Evolutionary conservation across 768 basidiomycete species (phyloP), one percentile per base, ranked within the genome.

Genomic region (Boletus tomentosulus): DNA sequence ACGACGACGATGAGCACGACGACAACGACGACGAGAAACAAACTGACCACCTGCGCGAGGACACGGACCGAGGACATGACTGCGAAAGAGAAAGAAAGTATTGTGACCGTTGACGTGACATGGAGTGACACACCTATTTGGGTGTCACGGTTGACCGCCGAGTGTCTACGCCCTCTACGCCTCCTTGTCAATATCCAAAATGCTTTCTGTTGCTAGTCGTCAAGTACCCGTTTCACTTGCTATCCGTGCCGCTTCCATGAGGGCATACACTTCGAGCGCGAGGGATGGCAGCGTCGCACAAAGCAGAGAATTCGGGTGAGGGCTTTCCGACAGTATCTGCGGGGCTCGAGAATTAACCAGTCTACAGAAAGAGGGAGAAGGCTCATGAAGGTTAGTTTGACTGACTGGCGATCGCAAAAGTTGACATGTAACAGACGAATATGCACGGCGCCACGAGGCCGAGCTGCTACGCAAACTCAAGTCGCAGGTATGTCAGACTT

Each of bases 301-400:
- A 58, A 83, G 81, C 52, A 78, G 69, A 66, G 81, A 76, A 48
- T 88, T 89, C 73, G 77, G 76, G 87, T 86, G 61, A 51, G 78
- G 56, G 19, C 44, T 7, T 25, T 24, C 16, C 25, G 15, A 15
- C 12, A 19, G 15, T 10, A 24, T 42, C 25, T 34, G 25, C n/a
- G 5, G 5, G 10, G 4, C 15, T 35, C 10, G 33, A 33, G 15
- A 24, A 28, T 13, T 51, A 24, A 65, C 30, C 46, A 13, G 9
- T 6, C 11, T 25, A n/a, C 67, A 89, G 87, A 62, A 82, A 82
- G 70, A 88, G 81, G 70, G 87, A 89, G 68, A 84, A 79, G 65
- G 87, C 86, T 19, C 79, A 86, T 48, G 87, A 89, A 72, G 77
- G 80, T 76, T 15, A 42, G 55, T 33, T 62, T 24, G 53, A 66